A percentile compares a stretch with the other conserved stretches of the same genome.
These are phyloP conservation scores for Lachnellula arida DNA, from an alignment of 2,329 filamentous ascomycete genomes.

Conservation along the genomic window DNA sequence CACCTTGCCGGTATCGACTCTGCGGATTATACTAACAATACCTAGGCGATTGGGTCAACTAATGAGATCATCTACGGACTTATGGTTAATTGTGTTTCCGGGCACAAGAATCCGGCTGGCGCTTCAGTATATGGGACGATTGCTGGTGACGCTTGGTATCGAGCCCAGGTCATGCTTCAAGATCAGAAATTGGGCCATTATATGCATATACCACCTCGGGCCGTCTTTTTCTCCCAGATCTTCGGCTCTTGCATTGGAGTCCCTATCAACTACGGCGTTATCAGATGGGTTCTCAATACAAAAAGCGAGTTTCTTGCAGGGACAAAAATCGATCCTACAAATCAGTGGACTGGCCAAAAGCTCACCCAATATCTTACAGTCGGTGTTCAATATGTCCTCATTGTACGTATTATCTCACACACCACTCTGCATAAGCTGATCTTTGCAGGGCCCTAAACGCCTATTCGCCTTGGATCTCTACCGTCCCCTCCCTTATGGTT, in stretches of 20 bases:
- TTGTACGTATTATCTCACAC: constrained; percentile 34
- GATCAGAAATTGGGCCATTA: constrained; percentile 63
- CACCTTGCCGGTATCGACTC: not conserved
- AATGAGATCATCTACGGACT: constrained; percentile 57
- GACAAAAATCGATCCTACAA: constrained; percentile 45
- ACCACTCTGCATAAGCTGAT: not conserved
- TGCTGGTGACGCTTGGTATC: constrained; percentile 58
- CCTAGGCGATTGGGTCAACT: constrained; percentile 50
- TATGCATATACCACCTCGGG: constrained; percentile 55
- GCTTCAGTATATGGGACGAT: constrained; percentile 55
- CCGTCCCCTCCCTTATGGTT: constrained; percentile 47
- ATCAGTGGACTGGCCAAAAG: constrained; percentile 57
- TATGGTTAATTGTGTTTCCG: constrained; percentile 49
- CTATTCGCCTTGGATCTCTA: constrained; percentile 47
- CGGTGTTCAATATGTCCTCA: constrained; percentile 56
- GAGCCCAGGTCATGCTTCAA: constrained; percentile 53
- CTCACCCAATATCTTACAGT: constrained; percentile 48
- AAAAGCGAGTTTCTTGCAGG: constrained; percentile 53
- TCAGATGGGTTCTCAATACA: constrained; percentile 54
- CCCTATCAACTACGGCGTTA: constrained; percentile 57
- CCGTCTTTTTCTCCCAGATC: constrained; percentile 57
- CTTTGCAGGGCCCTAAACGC: constrained; percentile 39
- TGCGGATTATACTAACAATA: not conserved
- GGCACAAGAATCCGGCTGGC: constrained; percentile 52
- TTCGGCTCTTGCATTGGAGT: constrained; percentile 55